A percentile compares a stretch with the other conserved stretches of the same genome.
Evolutionary conservation across 78 protist species (phyloP).

Genomic region (Dictyostelium capitatum): DNA sequence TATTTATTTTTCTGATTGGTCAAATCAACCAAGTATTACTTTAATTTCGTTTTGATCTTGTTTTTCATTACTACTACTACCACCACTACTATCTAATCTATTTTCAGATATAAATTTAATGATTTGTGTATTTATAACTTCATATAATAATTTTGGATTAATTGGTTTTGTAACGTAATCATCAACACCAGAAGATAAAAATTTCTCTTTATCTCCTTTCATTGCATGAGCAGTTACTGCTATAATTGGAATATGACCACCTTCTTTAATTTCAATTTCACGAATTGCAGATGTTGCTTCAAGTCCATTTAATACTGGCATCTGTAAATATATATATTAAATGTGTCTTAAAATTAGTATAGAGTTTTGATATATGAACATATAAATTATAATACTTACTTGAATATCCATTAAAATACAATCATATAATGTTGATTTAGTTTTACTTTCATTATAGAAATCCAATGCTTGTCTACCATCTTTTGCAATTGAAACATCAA

Average conservation of each 20-base stretch:
- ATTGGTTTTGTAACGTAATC: conserved; percentile 86
- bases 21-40: too few relatives aligned
- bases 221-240: conserved; percentile 84
- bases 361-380: too few relatives aligned
- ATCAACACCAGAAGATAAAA: conserved; percentile 85
- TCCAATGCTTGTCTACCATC: conserved; percentile 86
- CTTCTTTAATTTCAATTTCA: conserved; percentile 21
- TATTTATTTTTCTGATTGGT: too few relatives aligned
- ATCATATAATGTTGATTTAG: neutral
- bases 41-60: too few relatives aligned
- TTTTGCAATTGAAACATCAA: conserved; percentile 29
- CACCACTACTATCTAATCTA: too few relatives aligned
- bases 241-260: conserved; percentile 67
- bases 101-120: neutral
- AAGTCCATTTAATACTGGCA: conserved; percentile 90
- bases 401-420: conserved; percentile 87
- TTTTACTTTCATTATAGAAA: neutral
- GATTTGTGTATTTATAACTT: conserved; percentile 40
- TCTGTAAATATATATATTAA: too few relatives aligned
- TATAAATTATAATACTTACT: too few relatives aligned
- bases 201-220: conserved; percentile 52
- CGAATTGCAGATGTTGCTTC: conserved; percentile 83
- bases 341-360: too few relatives aligned
- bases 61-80: too few relatives aligned
- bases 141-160: conserved; percentile 45